Evolutionary conservation across 176 grass and related monocot genomes (phyloP), one percentile per base, ranked within the genome.

Genomic region (Oryza punctata): DNA sequence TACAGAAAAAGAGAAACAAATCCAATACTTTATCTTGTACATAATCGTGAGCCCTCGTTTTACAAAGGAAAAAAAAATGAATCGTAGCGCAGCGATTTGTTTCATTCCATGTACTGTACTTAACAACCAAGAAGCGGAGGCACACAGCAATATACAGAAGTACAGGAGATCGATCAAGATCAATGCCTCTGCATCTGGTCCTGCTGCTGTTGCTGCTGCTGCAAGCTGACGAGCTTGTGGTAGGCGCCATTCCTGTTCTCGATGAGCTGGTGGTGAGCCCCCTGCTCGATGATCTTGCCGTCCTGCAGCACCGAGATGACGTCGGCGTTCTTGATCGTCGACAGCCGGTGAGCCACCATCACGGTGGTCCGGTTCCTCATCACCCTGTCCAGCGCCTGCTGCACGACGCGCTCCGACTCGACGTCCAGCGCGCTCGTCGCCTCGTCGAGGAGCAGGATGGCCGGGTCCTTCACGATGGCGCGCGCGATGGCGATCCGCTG

Each of bases 401-500:
- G 96, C 54, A 98, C 96, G 3, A 98, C 87, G 40, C 92, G 91
- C 89, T 95, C 92, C 3, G 95, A 95, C 79, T 98, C 95, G 7
- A 95, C 84, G 68, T 98, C 95, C 9, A 98, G 91, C 3, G 95
- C 95, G 77, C 95, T 98, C 0, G 95, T 98, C 14, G 95, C 95
- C 89, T 98, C 95, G 73, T 98, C 95, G 10, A 98, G 87, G 28
- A 98, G 79, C 57, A 98, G 82, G 85, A 98, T 91, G 0, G 91
- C 87, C 1, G 93, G 96, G 47, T 98, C 85, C 78, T 94, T 94
- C 0, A 95, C 86, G 67, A 98, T 94, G 29, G 96, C 96, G 3
- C 96, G 86, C 4, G 96, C 96, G 23, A 98, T 98, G n/a, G 96
- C 96, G 69, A 98, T 92, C 14, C 96, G 93, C 87, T 98, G 96